These are phyloP conservation scores for Corylus avellana DNA, from an alignment of 306 rosid species.

Conservation along the genomic window DNA sequence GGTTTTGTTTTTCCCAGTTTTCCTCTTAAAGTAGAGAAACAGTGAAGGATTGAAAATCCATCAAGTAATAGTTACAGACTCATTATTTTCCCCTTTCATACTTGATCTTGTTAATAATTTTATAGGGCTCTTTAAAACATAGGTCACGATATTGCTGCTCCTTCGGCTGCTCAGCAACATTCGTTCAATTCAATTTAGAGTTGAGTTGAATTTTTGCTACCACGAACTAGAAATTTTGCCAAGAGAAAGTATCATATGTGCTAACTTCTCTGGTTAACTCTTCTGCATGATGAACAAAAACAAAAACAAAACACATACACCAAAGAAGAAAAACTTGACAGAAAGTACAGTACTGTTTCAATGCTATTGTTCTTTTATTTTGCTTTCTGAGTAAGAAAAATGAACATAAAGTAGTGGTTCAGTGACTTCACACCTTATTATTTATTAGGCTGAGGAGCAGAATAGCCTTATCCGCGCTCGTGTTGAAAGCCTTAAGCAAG, in stretches of 20 bases:
- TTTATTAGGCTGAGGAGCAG: constrained; percentile 59
- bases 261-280: background rate
- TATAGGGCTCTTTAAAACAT: background rate
- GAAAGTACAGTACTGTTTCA: background rate
- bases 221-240: background rate
- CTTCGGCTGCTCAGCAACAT: background rate
- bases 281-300: background rate
- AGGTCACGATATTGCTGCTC: background rate
- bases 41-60: too few relatives aligned
- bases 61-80: too few relatives aligned
- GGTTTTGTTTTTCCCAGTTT: too few relatives aligned
- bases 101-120: too few relatives aligned
- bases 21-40: too few relatives aligned
- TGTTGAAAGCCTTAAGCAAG: constrained; percentile 51
- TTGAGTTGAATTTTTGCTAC: background rate
- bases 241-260: background rate
- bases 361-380: background rate
- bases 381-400: background rate
- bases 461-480: constrained; percentile 42
- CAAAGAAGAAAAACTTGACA: too few relatives aligned
- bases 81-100: too few relatives aligned
- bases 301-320: too few relatives aligned
- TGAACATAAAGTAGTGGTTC: background rate
- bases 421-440: constrained; percentile 4
- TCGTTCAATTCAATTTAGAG: background rate